A percentile compares a stretch with the other conserved stretches of the same genome.
Evolutionary conservation across 78 protist species (phyloP).

Genomic region (Bodo saltans): DNA sequence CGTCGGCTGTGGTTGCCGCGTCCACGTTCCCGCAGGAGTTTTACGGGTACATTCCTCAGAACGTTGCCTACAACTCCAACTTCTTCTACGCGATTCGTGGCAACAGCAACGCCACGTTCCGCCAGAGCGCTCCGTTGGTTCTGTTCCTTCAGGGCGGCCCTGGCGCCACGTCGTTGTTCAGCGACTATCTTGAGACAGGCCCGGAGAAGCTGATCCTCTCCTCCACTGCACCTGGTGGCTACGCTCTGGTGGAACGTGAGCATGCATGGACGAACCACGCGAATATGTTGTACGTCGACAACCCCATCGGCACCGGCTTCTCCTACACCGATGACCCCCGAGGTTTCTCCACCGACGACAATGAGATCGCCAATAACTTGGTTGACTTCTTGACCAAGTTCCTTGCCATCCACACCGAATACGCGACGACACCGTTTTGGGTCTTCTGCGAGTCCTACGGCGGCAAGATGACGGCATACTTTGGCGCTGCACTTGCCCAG

Average conservation of each 20-base stretch:
- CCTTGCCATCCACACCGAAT: not conserved
- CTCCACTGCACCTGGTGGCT: not conserved
- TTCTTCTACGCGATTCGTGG: not conserved
- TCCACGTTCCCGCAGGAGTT: not conserved
- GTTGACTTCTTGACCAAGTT: not conserved
- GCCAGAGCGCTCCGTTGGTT: not conserved
- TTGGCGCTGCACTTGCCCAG: constrained; percentile 3
- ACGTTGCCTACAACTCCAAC: not conserved
- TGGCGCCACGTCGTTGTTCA: constrained; percentile 37
- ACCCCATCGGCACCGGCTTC: constrained; percentile 58
- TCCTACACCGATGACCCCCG: constrained; percentile 3
- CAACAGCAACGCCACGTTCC: not conserved
- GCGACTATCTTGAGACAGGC: constrained; percentile 40
- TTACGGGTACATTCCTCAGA: not conserved
- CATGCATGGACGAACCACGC: constrained; percentile 29
- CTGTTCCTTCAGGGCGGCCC: constrained; percentile 58
- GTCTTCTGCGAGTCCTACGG: constrained; percentile 43
- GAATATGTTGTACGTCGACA: constrained; percentile 45
- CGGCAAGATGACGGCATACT: constrained; percentile 31
- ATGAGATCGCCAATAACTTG: constrained; percentile 6
- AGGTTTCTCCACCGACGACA: constrained; percentile 14
- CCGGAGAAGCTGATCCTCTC: not conserved
- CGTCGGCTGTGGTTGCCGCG: not conserved
- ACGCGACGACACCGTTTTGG: not conserved
- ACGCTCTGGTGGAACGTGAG: not conserved